Evolutionary conservation across 192 early-diverging fungal species (phyloP).

Genomic region (Entomortierella beljakovae): DNA sequence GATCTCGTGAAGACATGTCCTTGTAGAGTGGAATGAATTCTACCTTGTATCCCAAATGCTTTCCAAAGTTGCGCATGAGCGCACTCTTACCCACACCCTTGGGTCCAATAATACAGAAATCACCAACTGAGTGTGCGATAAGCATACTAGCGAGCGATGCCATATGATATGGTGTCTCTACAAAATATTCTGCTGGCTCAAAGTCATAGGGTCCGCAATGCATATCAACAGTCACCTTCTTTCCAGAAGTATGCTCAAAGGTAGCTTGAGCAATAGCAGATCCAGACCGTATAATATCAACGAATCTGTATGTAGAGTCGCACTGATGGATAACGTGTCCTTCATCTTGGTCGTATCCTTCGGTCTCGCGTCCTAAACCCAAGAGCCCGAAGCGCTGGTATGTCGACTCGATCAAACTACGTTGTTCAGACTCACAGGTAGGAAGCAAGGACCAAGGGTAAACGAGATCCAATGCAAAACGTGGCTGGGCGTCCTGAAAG

Average conservation of each 20-base stretch:
- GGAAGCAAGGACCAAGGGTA: conserved; percentile 72
- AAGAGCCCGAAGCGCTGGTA: conserved; percentile 69
- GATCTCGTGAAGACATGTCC: conserved; percentile 85
- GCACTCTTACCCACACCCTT: conserved; percentile 83
- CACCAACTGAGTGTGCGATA: conserved; percentile 65
- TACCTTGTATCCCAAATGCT: conserved; percentile 62
- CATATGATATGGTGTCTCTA: conserved; percentile 69
- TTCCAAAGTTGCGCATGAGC: conserved; percentile 70
- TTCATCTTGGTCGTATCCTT: conserved; percentile 42
- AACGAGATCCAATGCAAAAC: conserved; percentile 65
- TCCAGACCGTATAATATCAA: conserved; percentile 39
- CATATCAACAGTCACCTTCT: conserved; percentile 33
- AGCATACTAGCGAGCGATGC: conserved; percentile 65
- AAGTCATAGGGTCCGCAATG: conserved; percentile 59
- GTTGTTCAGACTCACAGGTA: conserved; percentile 68
- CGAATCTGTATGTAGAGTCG: conserved; percentile 58
- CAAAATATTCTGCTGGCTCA: conserved; percentile 62
- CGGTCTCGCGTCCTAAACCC: conserved; percentile 57
- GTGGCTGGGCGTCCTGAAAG: conserved; percentile 60
- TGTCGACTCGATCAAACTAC: conserved; percentile 68
- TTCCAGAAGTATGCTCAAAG: conserved; percentile 53
- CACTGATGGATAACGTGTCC: conserved; percentile 50
- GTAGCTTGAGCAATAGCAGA: conserved; percentile 21
- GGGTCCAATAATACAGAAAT: conserved; percentile 78
- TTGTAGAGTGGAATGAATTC: conserved; percentile 81